A percentile compares a stretch with the other conserved stretches of the same genome.
phyloP scores from a whole-genome alignment of 306 rosid genomes.

The Abrus pulchellus region DNA sequence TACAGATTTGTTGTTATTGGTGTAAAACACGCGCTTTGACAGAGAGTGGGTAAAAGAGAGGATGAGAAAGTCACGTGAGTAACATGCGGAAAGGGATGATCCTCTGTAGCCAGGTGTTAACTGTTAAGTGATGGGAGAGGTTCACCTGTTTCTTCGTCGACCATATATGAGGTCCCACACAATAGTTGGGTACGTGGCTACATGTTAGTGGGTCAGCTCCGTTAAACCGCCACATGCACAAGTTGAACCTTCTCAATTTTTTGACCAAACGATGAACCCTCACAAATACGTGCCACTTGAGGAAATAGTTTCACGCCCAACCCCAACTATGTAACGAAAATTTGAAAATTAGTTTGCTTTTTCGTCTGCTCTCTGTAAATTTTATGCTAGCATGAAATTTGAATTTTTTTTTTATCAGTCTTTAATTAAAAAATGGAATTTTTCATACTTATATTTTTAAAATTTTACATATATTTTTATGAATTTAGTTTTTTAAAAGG shows the following conservation, averaged over 20 bases:
- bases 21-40: background rate
- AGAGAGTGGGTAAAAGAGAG: background rate
- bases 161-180: background rate
- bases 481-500: too few species aligned
- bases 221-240: background rate
- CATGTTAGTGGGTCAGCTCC: conserved; percentile 10
- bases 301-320: too few species aligned
- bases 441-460: too few species aligned
- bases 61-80: conserved; percentile 25
- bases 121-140: background rate
- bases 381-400: too few species aligned
- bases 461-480: too few species aligned
- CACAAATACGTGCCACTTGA: too few species aligned
- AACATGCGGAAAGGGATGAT: conserved; percentile 23
- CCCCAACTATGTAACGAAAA: too few species aligned
- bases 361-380: too few species aligned
- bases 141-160: background rate
- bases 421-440: too few species aligned
- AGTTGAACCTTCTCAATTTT: background rate
- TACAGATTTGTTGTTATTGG: background rate
- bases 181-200: background rate
- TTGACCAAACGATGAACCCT: too few species aligned
- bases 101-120: conserved; percentile 13
- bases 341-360: too few species aligned
- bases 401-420: too few species aligned